phyloP scores from a whole-genome alignment of 495 filamentous ascomycete species.

The Hyaloscypha hepaticicola region DNA sequence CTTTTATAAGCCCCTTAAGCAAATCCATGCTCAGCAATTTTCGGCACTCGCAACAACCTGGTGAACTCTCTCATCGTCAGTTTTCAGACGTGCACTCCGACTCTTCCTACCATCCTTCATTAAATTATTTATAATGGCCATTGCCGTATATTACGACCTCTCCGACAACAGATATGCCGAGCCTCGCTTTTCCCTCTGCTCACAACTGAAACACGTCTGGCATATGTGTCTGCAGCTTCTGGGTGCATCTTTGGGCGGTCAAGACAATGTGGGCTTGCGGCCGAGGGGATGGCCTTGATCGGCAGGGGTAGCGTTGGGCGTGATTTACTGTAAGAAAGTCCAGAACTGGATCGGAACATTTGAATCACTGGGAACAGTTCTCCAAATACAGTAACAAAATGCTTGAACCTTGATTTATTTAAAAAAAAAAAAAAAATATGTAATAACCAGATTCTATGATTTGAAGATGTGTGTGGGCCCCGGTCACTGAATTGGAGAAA shows the following conservation, averaged over 20 bases:
- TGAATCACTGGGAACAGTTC: too few relatives aligned
- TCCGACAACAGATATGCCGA: slow-evolving; percentile 41
- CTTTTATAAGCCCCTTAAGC: slow-evolving; percentile 61
- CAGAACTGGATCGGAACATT: too few relatives aligned
- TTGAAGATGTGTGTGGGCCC: too few relatives aligned
- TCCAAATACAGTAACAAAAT: too few relatives aligned
- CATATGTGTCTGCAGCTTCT: slow-evolving; percentile 51
- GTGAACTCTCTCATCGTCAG: slow-evolving; percentile 56
- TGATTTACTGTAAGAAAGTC: too few relatives aligned
- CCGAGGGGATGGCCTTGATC: too few relatives aligned
- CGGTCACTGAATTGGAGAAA: too few relatives aligned
- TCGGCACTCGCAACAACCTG: slow-evolving; percentile 36
- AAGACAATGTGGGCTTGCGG: too few relatives aligned
- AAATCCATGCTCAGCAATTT: slow-evolving; percentile 50
- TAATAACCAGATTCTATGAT: too few relatives aligned
- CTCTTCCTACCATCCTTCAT: slow-evolving; percentile 61
- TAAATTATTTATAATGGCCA: slow-evolving; percentile 54
- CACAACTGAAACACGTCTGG: slow-evolving; percentile 32
- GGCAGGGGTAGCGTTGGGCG: too few relatives aligned
- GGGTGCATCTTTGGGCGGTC: slow-evolving; percentile 46
- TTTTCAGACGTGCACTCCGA: slow-evolving; percentile 62
- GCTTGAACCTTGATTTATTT: too few relatives aligned
- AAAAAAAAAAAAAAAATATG: too few relatives aligned
- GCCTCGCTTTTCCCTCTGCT: slow-evolving; percentile 10
- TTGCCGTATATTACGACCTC: slow-evolving; percentile 52